Evolutionary conservation across 768 basidiomycete species (phyloP), one percentile per base, ranked within the genome.

Genomic region (Boletus barrowsii): DNA sequence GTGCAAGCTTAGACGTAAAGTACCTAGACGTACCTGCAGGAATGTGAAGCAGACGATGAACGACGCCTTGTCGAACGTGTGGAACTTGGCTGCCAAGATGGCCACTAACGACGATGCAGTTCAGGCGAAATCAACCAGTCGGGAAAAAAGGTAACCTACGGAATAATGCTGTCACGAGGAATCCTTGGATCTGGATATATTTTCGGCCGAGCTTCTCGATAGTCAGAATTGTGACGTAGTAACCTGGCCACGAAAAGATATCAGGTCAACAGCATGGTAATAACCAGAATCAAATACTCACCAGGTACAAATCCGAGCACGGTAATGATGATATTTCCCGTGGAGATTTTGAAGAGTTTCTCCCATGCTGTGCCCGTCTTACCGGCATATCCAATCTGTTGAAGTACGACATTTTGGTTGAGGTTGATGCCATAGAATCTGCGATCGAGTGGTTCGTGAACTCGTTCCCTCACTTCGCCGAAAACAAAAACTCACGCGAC

Each of bases 391-490:
- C 87, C 87, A 35, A 92, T 89, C 61, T 83, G 76, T 58, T 83
- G 72, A 9, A 92, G 78, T n/a, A 92, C 87, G 59, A 87, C 83
- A 61, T 84, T 86, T 60, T 87, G 86, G 74, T 89, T 89, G 47
- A 83, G 67, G 64, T 82, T 83, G 73, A 90, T 86, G 4, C 89
- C 88, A 68, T 89, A 89, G 69, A 88, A 88, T 0, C 84, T 86
- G 49, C 11, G 36, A 47, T 14, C n/a, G 26, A 42, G 24, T 2
- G 35, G 17, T 30, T 20, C 15, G 20, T 49, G 26, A 48, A 10
- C 15, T 1, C 8, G 5, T 22, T 51, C 9, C 15, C n/a, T 4
- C n/a, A 17, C 13, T 18, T 9, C 17, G 40, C 2, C 2, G 24
- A 24, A 29, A 51, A 45, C 0, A 36, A 47, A 49, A 13, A 53